Percentiles rank a stretch among this genome's conserved stretches.
phyloP scores from a whole-genome alignment of 1,284 basidiomycete species.

The Cystobasidium slooffiae region DNA sequence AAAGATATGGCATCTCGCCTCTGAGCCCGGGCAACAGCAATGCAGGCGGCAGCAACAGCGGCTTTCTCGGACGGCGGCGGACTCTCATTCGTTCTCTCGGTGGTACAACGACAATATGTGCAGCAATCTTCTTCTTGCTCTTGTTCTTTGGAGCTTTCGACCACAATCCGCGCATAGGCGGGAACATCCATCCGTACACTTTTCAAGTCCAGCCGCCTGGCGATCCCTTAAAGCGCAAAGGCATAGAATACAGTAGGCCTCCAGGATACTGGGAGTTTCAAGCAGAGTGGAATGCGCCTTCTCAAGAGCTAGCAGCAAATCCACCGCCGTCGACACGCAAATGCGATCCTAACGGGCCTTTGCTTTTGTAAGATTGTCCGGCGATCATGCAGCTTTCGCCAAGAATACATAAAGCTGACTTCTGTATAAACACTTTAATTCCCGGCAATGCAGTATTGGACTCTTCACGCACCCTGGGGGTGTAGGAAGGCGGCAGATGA shows the following conservation, averaged over 20 bases:
- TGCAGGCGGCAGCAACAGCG: background rate
- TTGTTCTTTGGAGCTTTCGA: slow-evolving; percentile 31
- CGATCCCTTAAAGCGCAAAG: slow-evolving; percentile 23
- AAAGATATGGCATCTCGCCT: slow-evolving; percentile 4
- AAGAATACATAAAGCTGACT: background rate
- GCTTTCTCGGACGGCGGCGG: slow-evolving; percentile 20
- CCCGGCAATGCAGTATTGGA: slow-evolving; percentile 18
- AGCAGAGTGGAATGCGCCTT: slow-evolving; percentile 36
- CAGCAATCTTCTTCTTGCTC: slow-evolving; percentile 25
- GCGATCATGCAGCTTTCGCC: background rate
- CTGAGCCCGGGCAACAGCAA: slow-evolving; percentile 6
- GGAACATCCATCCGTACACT: slow-evolving; percentile 32
- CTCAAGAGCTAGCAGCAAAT: slow-evolving; percentile 26
- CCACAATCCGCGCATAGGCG: slow-evolving; percentile 23
- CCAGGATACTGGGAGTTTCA: slow-evolving; percentile 35
- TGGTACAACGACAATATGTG: slow-evolving; percentile 13
- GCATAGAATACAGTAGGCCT: slow-evolving; percentile 26
- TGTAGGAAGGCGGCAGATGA: slow-evolving; percentile 31
- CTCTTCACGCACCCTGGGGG: slow-evolving; percentile 33
- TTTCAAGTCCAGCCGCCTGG: slow-evolving; percentile 31
- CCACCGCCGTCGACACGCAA: slow-evolving; percentile 30
- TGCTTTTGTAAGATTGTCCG: slow-evolving; percentile 19
- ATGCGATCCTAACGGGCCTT: slow-evolving; percentile 33
- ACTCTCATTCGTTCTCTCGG: slow-evolving; percentile 13
- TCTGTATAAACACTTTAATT: background rate